Evolutionary conservation across 495 filamentous ascomycete species (phyloP).

Genomic region (Xylaria castorea): DNA sequence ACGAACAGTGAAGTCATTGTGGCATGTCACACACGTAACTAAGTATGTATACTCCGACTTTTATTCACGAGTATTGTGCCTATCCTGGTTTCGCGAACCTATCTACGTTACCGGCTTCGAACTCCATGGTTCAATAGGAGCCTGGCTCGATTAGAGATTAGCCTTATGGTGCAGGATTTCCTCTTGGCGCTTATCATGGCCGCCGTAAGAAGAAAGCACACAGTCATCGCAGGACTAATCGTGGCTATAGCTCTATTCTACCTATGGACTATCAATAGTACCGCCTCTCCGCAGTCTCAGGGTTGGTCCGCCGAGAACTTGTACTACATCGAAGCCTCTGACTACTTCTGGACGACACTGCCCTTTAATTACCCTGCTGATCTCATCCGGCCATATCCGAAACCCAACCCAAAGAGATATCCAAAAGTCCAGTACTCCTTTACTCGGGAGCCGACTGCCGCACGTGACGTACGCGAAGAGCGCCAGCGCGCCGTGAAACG

Average conservation of each 20-base stretch:
- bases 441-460: conserved; percentile 31
- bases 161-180: neutral
- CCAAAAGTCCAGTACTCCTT: conserved; percentile 28
- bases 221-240: neutral
- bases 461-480: conserved; percentile 18
- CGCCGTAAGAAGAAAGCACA: neutral
- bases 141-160: neutral
- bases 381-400: neutral
- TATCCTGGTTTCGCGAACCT: neutral
- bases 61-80: neutral
- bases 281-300: neutral
- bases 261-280: neutral
- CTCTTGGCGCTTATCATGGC: neutral
- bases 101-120: neutral
- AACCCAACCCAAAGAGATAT: neutral
- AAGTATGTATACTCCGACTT: neutral
- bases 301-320: neutral
- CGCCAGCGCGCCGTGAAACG: conserved; percentile 64
- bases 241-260: neutral
- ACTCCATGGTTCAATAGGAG: neutral
- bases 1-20: neutral
- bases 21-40: neutral
- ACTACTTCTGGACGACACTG: conserved; percentile 14
- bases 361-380: neutral
- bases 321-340: neutral